Evolutionary conservation across 169 alveolate species (phyloP).

Genomic region (Cryptosporidium xiaoi): DNA sequence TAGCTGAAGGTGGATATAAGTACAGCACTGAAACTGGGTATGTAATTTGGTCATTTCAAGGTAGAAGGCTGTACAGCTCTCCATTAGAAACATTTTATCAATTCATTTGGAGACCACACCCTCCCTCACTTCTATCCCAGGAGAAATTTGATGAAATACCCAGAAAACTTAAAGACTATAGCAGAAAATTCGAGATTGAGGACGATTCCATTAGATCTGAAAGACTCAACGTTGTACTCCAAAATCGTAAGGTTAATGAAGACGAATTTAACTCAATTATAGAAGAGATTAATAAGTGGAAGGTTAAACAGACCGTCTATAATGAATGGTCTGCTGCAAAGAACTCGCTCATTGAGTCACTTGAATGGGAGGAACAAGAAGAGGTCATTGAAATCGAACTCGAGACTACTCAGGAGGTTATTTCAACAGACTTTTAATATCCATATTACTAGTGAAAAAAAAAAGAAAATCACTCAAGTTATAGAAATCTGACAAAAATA

Average conservation of each 20-base stretch:
- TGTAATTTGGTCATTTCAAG: slow-evolving; percentile 90
- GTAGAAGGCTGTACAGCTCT: slow-evolving; percentile 84
- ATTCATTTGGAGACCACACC: slow-evolving; percentile 91
- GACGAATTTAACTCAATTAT: slow-evolving; percentile 77
- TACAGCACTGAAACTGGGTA: slow-evolving; percentile 87
- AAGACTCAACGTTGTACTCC: slow-evolving; percentile 78
- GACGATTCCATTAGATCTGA: slow-evolving; percentile 85
- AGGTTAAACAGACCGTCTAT: slow-evolving; percentile 55
- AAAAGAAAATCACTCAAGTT: too few relatives aligned
- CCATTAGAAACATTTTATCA: slow-evolving; percentile 86
- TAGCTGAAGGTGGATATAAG: slow-evolving; percentile 74
- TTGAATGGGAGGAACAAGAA: slow-evolving; percentile 74
- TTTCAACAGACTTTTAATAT: slow-evolving; percentile 12
- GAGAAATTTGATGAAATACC: slow-evolving; percentile 85
- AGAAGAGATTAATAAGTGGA: slow-evolving; percentile 78
- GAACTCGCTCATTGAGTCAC: slow-evolving; percentile 22
- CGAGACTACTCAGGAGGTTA: slow-evolving; percentile 66
- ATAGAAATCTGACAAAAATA: too few relatives aligned
- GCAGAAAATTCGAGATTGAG: slow-evolving; percentile 74
- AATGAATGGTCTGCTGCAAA: slow-evolving; percentile 64
- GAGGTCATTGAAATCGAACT: slow-evolving; percentile 69
- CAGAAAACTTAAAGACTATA: slow-evolving; percentile 87
- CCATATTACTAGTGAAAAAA: too few relatives aligned
- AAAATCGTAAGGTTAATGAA: slow-evolving; percentile 78
- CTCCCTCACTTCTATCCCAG: slow-evolving; percentile 85